A percentile compares a stretch with the other conserved stretches of the same genome.
phyloP scores from a whole-genome alignment of 73 alveolate species.

The Paramecium tetraurelia region DNA sequence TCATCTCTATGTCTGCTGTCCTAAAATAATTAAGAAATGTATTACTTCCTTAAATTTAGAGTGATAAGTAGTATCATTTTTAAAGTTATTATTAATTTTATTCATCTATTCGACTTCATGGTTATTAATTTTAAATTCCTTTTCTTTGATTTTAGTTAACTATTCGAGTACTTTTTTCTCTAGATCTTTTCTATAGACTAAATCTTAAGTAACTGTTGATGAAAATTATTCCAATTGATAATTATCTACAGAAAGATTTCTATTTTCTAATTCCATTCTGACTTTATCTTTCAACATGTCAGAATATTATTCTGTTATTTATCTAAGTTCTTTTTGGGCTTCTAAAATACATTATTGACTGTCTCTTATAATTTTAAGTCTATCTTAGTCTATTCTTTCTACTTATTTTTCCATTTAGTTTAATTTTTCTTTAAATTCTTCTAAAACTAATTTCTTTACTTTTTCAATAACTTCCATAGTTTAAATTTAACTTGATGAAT shows the following conservation, averaged over 20 bases:
- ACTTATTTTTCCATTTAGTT: constrained; percentile 21
- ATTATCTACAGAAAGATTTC: background rate
- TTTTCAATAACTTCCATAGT: constrained; percentile 43
- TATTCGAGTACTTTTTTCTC: background rate
- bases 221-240: background rate
- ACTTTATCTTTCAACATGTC: constrained; percentile 27
- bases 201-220: background rate
- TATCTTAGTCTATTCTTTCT: constrained; percentile 28
- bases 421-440: constrained; percentile 19
- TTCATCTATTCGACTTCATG: background rate
- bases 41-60: background rate
- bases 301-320: background rate
- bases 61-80: background rate
- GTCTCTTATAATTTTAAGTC: background rate
- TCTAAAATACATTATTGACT: background rate
- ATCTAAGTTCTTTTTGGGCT: background rate
- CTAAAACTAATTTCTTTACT: background rate
- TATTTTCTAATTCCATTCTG: background rate
- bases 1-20: background rate
- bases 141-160: background rate
- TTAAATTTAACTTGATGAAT: background rate
- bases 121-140: constrained; percentile 22
- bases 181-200: background rate
- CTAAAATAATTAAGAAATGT: background rate
- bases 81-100: background rate